phyloP scores from a whole-genome alignment of 2,329 filamentous ascomycete genomes.

The Claviceps paspali region DNA sequence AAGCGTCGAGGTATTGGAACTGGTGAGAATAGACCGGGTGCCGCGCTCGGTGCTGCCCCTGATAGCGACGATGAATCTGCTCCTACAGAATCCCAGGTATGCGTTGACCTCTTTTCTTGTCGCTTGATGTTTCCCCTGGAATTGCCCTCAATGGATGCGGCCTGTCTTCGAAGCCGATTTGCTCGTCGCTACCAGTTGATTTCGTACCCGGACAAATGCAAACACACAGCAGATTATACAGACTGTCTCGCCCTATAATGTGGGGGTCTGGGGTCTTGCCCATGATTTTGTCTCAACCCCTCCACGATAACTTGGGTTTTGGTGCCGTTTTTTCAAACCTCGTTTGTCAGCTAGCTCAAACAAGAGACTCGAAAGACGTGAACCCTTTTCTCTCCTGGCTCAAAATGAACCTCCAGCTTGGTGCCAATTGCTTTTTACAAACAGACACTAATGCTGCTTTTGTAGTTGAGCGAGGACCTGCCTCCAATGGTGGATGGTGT shows the following conservation, averaged over 20 bases:
- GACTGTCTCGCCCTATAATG: constrained; percentile 11
- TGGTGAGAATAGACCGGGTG: constrained; percentile 64
- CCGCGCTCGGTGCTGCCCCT: constrained; percentile 70
- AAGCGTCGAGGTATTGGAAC: constrained; percentile 91
- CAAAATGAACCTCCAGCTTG: neutral
- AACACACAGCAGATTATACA: constrained; percentile 1
- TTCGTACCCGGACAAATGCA: neutral
- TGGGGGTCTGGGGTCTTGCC: constrained; percentile 20
- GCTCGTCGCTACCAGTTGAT: neutral
- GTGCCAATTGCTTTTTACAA: too few species aligned
- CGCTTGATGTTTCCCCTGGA: neutral
- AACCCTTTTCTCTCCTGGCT: too few species aligned
- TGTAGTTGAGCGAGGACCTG: constrained; percentile 87
- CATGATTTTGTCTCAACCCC: constrained; percentile 10
- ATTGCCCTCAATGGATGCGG: neutral
- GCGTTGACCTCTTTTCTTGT: constrained; percentile 5
- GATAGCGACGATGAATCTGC: constrained; percentile 96
- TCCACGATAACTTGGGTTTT: too few species aligned
- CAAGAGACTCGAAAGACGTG: neutral
- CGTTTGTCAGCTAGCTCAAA: neutral
- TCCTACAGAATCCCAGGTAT: constrained; percentile 91
- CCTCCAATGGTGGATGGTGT: constrained; percentile 96
- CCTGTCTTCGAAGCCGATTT: constrained; percentile 1
- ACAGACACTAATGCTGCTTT: neutral
- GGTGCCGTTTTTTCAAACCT: constrained; percentile 14